phyloP scores from a whole-genome alignment of 441 rosid species.

The Bocquillonia castaneifolia region DNA sequence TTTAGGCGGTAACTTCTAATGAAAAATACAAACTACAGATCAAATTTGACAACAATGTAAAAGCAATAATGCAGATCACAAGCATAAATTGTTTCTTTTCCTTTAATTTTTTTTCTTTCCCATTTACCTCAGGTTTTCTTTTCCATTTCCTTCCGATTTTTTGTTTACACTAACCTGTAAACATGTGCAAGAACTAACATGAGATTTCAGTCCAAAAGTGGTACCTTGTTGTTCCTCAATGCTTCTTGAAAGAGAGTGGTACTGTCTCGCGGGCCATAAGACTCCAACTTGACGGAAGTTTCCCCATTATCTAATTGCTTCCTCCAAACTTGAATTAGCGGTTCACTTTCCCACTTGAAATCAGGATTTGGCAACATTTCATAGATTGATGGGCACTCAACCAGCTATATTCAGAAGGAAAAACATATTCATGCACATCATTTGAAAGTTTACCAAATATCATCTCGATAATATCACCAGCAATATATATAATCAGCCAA shows the following conservation, averaged over 20 bases:
- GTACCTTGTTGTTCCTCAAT: conserved; percentile 73
- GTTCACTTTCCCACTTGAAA: conserved; percentile 60
- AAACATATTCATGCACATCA: neutral
- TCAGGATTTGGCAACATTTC: conserved; percentile 86
- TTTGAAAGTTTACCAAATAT: neutral
- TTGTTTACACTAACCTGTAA: neutral
- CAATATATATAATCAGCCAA: neutral
- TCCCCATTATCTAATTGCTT: conserved; percentile 39
- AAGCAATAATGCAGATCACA: neutral
- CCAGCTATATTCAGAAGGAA: conserved; percentile 42
- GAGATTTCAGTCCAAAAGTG: neutral
- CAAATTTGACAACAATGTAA: neutral
- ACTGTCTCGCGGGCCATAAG: conserved; percentile 54
- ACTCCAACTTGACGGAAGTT: conserved; percentile 44
- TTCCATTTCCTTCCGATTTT: no score
- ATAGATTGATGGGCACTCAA: conserved; percentile 85
- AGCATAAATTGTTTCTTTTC: neutral
- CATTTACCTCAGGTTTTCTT: neutral
- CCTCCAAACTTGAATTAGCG: conserved; percentile 69
- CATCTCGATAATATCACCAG: neutral
- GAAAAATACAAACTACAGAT: neutral
- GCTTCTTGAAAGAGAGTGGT: conserved; percentile 59
- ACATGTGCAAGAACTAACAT: neutral
- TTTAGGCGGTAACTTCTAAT: neutral
- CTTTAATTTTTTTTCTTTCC: neutral